phyloP scores from a whole-genome alignment of 352 stramenopile genomes.

The Phytophthora litchii region DNA sequence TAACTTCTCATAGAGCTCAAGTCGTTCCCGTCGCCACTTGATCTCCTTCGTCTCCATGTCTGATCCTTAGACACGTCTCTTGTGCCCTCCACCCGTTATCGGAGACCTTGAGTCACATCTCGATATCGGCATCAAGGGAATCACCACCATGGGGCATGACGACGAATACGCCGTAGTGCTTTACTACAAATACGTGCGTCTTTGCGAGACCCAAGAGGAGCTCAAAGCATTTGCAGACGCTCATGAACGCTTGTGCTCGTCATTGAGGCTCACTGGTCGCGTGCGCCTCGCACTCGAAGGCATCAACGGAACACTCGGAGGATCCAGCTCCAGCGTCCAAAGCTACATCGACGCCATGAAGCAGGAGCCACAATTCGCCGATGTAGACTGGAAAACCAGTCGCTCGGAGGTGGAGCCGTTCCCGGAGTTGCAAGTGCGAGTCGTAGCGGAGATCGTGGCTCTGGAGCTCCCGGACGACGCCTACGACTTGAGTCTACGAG shows the following conservation, averaged over 20 bases:
- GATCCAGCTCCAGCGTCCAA: constrained; percentile 43
- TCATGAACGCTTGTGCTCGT: constrained; percentile 59
- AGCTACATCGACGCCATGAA: constrained; percentile 73
- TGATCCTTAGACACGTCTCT: constrained; percentile 18
- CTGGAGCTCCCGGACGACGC: constrained; percentile 64
- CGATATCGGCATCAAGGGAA: constrained; percentile 15
- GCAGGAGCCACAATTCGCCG: constrained; percentile 29
- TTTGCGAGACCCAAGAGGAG: constrained; percentile 52
- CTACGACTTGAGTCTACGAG: constrained; percentile 53
- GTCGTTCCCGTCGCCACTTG: constrained; percentile 31
- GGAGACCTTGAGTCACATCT: constrained; percentile 3
- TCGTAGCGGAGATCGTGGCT: constrained; percentile 75
- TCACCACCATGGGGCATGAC: constrained; percentile 20
- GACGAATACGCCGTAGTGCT: constrained; percentile 67
- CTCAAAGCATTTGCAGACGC: constrained; percentile 40
- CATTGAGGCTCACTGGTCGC: constrained; percentile 65
- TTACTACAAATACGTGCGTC: constrained; percentile 84
- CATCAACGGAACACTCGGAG: constrained; percentile 87
- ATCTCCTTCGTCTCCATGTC: constrained; percentile 30
- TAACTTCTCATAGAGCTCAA: constrained; percentile 40
- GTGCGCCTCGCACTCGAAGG: constrained; percentile 83
- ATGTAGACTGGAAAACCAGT: constrained; percentile 89
- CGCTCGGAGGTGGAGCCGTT: constrained; percentile 55
- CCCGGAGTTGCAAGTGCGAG: constrained; percentile 68
- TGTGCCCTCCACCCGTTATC: constrained; percentile 13